These are phyloP conservation scores for Austroboletus festivus DNA, from an alignment of 768 basidiomycete species.

Conservation along the genomic window DNA sequence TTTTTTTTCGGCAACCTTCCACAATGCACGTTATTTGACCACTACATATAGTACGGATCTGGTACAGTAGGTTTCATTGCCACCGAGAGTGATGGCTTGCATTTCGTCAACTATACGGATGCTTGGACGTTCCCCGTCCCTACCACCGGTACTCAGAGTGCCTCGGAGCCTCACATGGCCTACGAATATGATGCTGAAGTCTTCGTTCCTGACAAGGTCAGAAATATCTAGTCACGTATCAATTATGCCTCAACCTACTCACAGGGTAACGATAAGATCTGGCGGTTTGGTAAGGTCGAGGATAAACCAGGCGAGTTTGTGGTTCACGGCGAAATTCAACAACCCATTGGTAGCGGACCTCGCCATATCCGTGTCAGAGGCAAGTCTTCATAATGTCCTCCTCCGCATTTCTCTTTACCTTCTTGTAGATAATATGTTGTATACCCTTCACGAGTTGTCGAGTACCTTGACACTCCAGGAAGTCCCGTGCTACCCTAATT, in stretches of 20 bases:
- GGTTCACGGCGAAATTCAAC: conserved; percentile 60
- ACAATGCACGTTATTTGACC: neutral
- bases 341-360: conserved; percentile 64
- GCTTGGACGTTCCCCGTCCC: conserved; percentile 54
- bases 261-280: conserved; percentile 67
- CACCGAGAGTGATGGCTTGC: conserved; percentile 37
- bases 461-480: conserved; percentile 57
- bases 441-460: conserved; percentile 53
- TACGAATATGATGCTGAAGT: conserved; percentile 54
- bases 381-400: conserved; percentile 9
- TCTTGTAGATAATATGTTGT: conserved; percentile 45
- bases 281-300: conserved; percentile 50
- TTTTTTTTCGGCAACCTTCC: no score
- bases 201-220: conserved; percentile 63
- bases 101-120: conserved; percentile 34
- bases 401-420: neutral
- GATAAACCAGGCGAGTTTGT: conserved; percentile 42
- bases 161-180: conserved; percentile 67
- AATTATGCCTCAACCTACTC: neutral
- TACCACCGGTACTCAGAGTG: conserved; percentile 19
- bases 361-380: conserved; percentile 44
- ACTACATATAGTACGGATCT: conserved; percentile 40
- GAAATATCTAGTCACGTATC: conserved; percentile 12
- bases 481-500: conserved; percentile 45
- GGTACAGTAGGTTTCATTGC: conserved; percentile 56